Evolutionary conservation across 2,329 filamentous ascomycete genomes (phyloP), one percentile per base, ranked within the genome.

Genomic region (Alternaria hordeiaustralica): DNA sequence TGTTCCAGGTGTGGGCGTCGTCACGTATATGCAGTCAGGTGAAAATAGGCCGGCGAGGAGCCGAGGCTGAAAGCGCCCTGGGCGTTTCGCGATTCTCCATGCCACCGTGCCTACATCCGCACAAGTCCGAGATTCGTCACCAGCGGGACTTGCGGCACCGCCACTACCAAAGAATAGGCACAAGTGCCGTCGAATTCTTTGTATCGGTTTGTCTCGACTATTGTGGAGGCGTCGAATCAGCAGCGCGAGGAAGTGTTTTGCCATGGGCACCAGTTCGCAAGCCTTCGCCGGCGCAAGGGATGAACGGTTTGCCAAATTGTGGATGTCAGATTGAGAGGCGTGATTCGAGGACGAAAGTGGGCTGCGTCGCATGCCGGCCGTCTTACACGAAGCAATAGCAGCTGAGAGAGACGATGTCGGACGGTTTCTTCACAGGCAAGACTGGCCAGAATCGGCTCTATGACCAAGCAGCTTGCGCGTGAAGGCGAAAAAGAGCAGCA

Each of bases 71-170:
- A 58, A 44, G 28, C 26, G 61, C 25, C 46, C 55, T 50, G 50
- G 50, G 66, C 67, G 66, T 70, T 72, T 72, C 68, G 70, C 71
- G 56, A 68, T 67, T 69, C 62, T 70, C 64, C 64, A 67, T 61
- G 55, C 59, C 59, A 59, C 61, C 49, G 65, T 68, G 69, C 66
- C 65, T 63, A 69, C 65, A 73, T 75, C 72, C 74, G 72, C 69
- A 64, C 64, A 66, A 50, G 65, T 76, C 75, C 73, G 74, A 65
- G 63, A 69, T 64, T 71, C 70, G 75, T 74, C 73, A 75, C 64
- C 60, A 60, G 68, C 75, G 74, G 74, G 69, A 68, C 64, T 56
- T 68, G 68, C 75, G 73, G 71, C 74, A 76, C 68, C 70, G 73
- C 60, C 60, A 64, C 60, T 61, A 47, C 54, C 63, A 60, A 66